These are phyloP conservation scores for Oryza longistaminata DNA, from an alignment of 176 grass and related monocot species.

Conservation along the genomic window DNA sequence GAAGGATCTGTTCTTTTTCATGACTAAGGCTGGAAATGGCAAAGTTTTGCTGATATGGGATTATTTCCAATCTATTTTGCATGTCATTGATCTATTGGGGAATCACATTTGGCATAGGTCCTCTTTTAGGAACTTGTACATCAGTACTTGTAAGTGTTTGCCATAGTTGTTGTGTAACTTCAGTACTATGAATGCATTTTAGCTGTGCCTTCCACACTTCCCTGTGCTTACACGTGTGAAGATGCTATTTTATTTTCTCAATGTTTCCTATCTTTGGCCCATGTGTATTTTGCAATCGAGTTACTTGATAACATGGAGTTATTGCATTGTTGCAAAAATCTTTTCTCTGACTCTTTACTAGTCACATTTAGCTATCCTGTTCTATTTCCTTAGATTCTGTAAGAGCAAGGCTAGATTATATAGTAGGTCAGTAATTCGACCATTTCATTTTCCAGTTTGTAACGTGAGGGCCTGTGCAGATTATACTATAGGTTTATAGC, in stretches of 20 bases:
- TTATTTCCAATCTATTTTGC: not conserved
- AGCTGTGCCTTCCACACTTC: not conserved
- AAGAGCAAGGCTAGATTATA: conserved; percentile 5
- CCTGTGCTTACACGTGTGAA: conserved; percentile 21
- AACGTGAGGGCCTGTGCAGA: not conserved
- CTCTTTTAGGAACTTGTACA: not conserved
- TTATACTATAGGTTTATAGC: not conserved
- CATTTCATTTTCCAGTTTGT: not conserved
- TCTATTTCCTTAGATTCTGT: not conserved
- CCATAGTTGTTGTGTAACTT: not conserved
- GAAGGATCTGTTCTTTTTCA: not conserved
- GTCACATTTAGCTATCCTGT: not conserved
- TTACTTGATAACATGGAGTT: conserved; percentile 23
- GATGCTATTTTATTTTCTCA: not conserved
- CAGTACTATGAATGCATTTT: not conserved
- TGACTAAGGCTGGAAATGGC: not conserved
- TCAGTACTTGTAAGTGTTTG: not conserved
- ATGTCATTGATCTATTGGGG: not conserved
- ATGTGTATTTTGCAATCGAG: not conserved
- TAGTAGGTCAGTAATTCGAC: not conserved
- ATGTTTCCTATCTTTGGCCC: conserved; percentile 9
- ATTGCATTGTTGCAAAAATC: not conserved
- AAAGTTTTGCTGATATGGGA: not conserved
- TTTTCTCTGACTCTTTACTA: not conserved
- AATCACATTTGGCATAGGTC: not conserved